A percentile compares a stretch with the other conserved stretches of the same genome.
These are phyloP conservation scores for Sporisorium scitamineum DNA, from an alignment of 1,284 basidiomycete genomes.

Conservation along the genomic window DNA sequence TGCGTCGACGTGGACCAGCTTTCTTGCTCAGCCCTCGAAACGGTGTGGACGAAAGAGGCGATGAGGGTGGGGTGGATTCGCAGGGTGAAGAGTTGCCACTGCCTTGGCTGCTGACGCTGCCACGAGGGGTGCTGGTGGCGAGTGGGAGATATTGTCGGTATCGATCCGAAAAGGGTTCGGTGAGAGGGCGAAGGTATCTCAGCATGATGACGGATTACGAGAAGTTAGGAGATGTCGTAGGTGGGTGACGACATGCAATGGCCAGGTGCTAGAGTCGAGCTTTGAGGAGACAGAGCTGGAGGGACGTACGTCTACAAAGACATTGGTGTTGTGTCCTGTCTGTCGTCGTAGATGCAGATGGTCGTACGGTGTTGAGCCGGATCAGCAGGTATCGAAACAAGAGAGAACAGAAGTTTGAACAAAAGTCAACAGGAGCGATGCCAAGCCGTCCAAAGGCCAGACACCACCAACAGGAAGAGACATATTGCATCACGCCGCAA, in stretches of 20 bases:
- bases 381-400: not conserved
- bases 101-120: slow-evolving; percentile 27
- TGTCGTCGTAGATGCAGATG: not conserved
- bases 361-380: not conserved
- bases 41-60: not conserved
- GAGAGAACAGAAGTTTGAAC: not conserved
- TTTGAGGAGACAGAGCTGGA: not conserved
- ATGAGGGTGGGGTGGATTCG: not conserved
- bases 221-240: too few relatives aligned
- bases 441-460: not conserved
- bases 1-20: slow-evolving; percentile 7
- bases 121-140: slow-evolving; percentile 25
- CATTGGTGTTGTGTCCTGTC: not conserved
- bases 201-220: slow-evolving; percentile 12
- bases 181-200: slow-evolving; percentile 19
- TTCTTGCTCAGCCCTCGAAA: slow-evolving; percentile 1
- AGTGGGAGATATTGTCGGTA: slow-evolving; percentile 32
- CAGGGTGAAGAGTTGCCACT: not conserved
- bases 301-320: not conserved
- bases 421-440: not conserved
- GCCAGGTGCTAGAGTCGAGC: not conserved
- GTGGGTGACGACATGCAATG: not conserved
- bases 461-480: not conserved
- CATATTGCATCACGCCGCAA: not conserved
- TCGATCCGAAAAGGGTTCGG: slow-evolving; percentile 28